phyloP scores from a whole-genome alignment of 2,329 filamentous ascomycete genomes.

The Beauveria brongniartii region DNA sequence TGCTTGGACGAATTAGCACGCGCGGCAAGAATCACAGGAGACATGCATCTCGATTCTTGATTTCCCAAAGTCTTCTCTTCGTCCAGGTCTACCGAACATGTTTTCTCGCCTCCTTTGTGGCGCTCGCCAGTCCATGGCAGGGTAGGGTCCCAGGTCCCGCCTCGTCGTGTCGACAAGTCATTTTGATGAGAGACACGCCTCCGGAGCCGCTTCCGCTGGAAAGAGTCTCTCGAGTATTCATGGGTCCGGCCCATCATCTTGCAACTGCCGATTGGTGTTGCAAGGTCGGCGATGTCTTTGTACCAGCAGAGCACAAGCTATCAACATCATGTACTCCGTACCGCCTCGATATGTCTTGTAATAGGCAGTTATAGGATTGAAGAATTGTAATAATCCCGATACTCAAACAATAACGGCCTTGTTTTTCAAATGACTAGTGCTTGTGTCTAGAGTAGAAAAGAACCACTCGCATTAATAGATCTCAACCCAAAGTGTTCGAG shows the following conservation, averaged over 20 bases:
- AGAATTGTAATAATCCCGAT: too few species aligned
- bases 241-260: neutral
- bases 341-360: too few species aligned
- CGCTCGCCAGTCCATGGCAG: neutral
- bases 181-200: neutral
- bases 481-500: too few species aligned
- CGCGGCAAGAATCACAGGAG: neutral
- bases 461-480: too few species aligned
- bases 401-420: too few species aligned
- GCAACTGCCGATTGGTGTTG: neutral
- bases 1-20: neutral
- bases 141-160: neutral
- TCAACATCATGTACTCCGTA: too few species aligned
- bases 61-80: neutral
- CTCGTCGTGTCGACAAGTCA: neutral
- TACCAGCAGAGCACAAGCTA: too few species aligned
- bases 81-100: neutral
- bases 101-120: neutral
- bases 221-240: neutral
- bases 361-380: too few species aligned
- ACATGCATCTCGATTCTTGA: neutral
- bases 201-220: neutral
- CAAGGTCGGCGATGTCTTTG: neutral
- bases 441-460: too few species aligned
- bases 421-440: too few species aligned